Evolutionary conservation across 176 grass and related monocot genomes (phyloP), one percentile per base, ranked within the genome.

Genomic region (Cenchrus fungigraminus): DNA sequence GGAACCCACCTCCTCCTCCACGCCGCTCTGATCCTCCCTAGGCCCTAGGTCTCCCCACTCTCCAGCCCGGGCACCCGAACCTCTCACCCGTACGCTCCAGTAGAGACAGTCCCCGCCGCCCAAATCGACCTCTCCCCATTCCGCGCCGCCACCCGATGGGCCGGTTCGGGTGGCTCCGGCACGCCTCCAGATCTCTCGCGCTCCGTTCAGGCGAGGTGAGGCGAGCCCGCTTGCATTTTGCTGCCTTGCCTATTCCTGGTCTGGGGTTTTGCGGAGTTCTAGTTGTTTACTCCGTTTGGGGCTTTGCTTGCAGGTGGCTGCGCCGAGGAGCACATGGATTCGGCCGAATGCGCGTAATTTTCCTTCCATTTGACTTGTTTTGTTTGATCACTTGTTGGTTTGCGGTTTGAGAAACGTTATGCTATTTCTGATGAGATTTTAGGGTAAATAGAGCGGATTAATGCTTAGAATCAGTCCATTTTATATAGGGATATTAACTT

Each of bases 131-230:
- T 54, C 58, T 59, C 47, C 52, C 28, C 73, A 40, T 83, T 83
- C 29, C 29, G 53, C 32, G 73, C 32, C 78, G 77, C 54, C 55
- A 42, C 70, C 53, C 10, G 58, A 91, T 86, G 87, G 62, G 78
- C 43, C 71, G 62, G 9, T 75, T 89, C 43, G 78, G 81, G 40
- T 96, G 91, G 86, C 47, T 88, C 44, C 45, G 84, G 49, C 17
- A 86, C 8, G 80, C 64, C 44, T 91, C 91, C 13, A 89, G 89
- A 58, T 90, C 79, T 22, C 19, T 91, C 51, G 29, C 69, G 37
- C 82, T 66, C 53, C 74, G 57, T 46, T 91, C 86, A 40, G 40
- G 71, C n/a, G 86, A 91, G 91, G 91, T 97, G 53, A 82, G 34
- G 44, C 67, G 29, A 75, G 44, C 8, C 65, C 51, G 46, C 25